phyloP scores from a whole-genome alignment of 495 filamentous ascomycete species.

The Tuber brumale region DNA sequence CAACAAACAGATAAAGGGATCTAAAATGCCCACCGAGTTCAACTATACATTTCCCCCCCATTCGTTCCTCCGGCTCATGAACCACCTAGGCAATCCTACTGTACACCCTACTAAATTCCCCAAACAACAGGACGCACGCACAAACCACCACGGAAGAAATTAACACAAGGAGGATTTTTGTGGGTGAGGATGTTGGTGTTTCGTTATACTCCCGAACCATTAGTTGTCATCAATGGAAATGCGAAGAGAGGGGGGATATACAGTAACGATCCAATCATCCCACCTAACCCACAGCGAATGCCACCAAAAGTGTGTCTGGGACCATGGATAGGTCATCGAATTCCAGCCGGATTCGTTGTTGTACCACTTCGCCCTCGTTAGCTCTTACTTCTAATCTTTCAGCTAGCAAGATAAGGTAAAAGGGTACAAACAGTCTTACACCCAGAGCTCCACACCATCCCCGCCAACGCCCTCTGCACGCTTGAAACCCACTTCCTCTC shows the following conservation, averaged over 20 bases:
- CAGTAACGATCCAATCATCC: constrained; percentile 40
- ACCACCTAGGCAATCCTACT: neutral
- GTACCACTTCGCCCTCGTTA: constrained; percentile 22
- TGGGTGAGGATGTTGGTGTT: neutral
- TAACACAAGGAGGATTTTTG: neutral
- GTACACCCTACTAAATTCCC: neutral
- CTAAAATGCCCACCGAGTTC: neutral
- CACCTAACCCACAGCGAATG: constrained; percentile 43
- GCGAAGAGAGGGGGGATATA: neutral
- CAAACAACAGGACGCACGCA: neutral
- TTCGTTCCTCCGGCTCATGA: neutral
- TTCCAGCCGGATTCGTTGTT: constrained; percentile 45
- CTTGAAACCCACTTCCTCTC: constrained; percentile 45
- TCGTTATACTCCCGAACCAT: neutral
- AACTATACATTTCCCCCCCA: neutral
- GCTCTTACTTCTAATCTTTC: constrained; percentile 19
- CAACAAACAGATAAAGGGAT: neutral
- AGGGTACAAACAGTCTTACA: constrained; percentile 40
- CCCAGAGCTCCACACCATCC: constrained; percentile 47
- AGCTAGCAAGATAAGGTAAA: constrained; percentile 32
- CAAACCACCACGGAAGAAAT: neutral
- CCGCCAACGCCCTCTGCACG: constrained; percentile 45
- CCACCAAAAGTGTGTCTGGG: constrained; percentile 43
- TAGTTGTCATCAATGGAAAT: neutral
- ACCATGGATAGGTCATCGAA: constrained; percentile 49